phyloP scores from a whole-genome alignment of 1,284 basidiomycete genomes.

The Flammula alnicola region DNA sequence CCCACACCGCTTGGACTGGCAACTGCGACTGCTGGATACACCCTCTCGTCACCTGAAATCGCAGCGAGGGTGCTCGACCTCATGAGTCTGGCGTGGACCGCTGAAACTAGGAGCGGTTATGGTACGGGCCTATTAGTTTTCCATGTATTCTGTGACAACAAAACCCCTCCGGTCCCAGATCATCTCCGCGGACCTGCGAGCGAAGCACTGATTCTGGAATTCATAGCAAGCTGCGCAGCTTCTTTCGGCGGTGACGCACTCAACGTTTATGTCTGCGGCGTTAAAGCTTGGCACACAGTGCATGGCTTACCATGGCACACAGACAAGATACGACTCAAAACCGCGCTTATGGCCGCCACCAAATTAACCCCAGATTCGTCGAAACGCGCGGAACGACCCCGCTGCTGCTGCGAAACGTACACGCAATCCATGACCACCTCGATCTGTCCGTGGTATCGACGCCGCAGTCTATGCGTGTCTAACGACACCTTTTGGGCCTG shows the following conservation, averaged over 20 bases:
- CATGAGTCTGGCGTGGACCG: not conserved
- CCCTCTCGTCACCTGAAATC: not conserved
- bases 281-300: conserved; percentile 37
- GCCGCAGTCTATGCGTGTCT: conserved; percentile 34
- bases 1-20: not conserved
- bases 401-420: not conserved
- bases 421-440: conserved; percentile 12
- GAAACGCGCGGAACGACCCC: not conserved
- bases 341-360: conserved; percentile 9
- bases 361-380: not conserved
- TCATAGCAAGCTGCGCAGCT: no score
- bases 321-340: no score
- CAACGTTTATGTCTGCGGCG: conserved; percentile 29
- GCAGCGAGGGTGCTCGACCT: not conserved
- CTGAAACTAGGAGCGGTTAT: conserved; percentile 16
- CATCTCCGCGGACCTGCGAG: conserved; percentile 3
- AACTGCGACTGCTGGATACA: not conserved
- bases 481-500: conserved; percentile 33
- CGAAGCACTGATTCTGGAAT: not conserved
- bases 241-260: no score
- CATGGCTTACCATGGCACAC: conserved; percentile 30
- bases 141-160: conserved; percentile 12
- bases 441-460: conserved; percentile 28
- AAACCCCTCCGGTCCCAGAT: conserved; percentile 9
- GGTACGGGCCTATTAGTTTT: conserved; percentile 9